Evolutionary conservation across 192 early-diverging fungal species (phyloP), one percentile per base, ranked within the genome.

Genomic region (Mortierella alpina): DNA sequence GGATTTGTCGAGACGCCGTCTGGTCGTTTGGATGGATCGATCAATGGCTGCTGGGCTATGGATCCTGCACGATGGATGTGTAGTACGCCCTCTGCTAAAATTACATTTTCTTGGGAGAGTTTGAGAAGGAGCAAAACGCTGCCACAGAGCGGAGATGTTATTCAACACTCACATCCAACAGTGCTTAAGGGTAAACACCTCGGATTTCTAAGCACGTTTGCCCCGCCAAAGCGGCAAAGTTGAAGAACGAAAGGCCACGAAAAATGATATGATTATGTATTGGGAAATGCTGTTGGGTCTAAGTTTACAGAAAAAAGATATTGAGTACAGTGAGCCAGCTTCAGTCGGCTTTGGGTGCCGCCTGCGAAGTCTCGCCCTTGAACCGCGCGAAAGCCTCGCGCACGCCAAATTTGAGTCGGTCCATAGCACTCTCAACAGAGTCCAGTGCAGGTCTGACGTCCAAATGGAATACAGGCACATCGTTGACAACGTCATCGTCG

Each of bases 391-490:
- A 87, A 5, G 82, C 85, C 15, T 84, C 78, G 60, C 83, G 87
- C 41, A 83, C 84, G 31, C 88, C 89, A 64, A 91, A 86, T 71
- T 88, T 90, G 62, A 91, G 85, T 47, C 94, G 88, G 57, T 90
- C 88, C 52, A 86, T 69, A 8, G 92, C 68, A 74, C 88, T 90
- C 64, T 86, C 86, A 45, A 87, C 52, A 54, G 92, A 92, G 73
- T 99, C 97, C 23, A 99, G 76, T 1, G 96, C 96, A 13, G 97
- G 97, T 51, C 97, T 84, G n/a, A 99, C 95, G 73, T 97, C 97
- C 48, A 97, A 86, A 63, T 94, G 91, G 86, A 99, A 99, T 0
- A 91, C 92, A 23, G 96, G 96, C 23, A 88, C 90, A 51, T 90
- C 91, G 31, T 90, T 90, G 45, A 68, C 85, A 60, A 85, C 84